These are phyloP conservation scores for Auricularia sp. DNA, from an alignment of 768 basidiomycete genomes.

Conservation along the genomic window DNA sequence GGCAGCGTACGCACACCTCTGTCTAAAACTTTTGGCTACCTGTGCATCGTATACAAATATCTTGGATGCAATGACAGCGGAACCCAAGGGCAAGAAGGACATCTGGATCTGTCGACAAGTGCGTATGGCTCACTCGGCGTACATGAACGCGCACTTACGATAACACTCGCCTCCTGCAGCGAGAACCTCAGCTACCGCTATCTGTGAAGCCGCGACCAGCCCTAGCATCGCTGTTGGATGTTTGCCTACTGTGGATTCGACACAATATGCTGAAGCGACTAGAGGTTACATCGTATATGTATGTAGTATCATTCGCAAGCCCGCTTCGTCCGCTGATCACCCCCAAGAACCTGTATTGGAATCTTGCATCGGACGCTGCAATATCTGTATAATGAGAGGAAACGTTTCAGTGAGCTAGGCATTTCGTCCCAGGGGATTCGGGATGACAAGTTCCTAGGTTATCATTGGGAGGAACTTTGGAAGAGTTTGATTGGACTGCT, in stretches of 20 bases:
- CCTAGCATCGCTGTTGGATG: conserved; percentile 54
- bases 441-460: conserved; percentile 29
- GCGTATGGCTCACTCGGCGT: conserved; percentile 5
- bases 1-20: conserved; percentile 50
- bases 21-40: conserved; percentile 41
- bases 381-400: conserved; percentile 42
- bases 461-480: conserved; percentile 61
- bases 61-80: conserved; percentile 36
- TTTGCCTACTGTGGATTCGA: conserved; percentile 56
- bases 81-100: conserved; percentile 18
- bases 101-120: conserved; percentile 60
- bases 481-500: conserved; percentile 42
- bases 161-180: conserved; percentile 22
- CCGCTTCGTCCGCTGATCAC: not conserved
- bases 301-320: conserved; percentile 13
- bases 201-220: conserved; percentile 31
- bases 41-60: conserved; percentile 40
- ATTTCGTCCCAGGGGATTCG: not conserved
- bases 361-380: conserved; percentile 46
- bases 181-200: conserved; percentile 39
- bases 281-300: conserved; percentile 50
- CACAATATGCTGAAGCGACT: conserved; percentile 59
- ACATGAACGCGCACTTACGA: no score
- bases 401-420: conserved; percentile 42
- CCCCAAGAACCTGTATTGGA: conserved; percentile 41